Conservation (phyloP, 352 stramenopile species). For the Phytophthora fragariae region DNA sequence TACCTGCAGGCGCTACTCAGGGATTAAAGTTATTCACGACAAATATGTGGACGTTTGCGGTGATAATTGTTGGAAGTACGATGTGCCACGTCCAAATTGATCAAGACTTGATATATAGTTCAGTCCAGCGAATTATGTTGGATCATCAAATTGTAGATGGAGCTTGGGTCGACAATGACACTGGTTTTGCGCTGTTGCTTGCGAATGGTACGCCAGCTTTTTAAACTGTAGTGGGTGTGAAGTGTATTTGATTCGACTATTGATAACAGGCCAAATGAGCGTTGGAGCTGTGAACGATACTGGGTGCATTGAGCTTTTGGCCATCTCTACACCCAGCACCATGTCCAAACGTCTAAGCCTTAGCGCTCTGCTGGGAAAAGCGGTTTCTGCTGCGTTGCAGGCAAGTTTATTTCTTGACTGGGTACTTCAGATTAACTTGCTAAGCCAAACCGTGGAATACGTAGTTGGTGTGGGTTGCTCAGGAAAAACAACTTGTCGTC, state of each 20-base stretch:
- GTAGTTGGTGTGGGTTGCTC: conserved; percentile 32
- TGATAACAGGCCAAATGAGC: conserved; percentile 38
- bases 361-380: conserved; percentile 29
- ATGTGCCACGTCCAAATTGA: conserved; percentile 24
- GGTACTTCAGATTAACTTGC: not conserved
- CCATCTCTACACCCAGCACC: conserved; percentile 26
- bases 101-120: conserved; percentile 13
- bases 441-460: not conserved
- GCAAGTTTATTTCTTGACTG: conserved; percentile 15
- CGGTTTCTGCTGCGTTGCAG: conserved; percentile 18
- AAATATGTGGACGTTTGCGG: conserved; percentile 22
- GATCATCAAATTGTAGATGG: conserved; percentile 23
- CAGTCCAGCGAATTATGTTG: conserved; percentile 18
- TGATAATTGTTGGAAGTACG: conserved; percentile 3
- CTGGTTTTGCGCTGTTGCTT: conserved; percentile 41
- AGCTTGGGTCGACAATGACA: conserved; percentile 24
- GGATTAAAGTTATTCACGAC: conserved; percentile 18
- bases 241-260: conserved; percentile 6
- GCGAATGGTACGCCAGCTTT: conserved; percentile 28
- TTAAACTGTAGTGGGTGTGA: not conserved
- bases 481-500: conserved; percentile 26
- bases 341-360: conserved; percentile 33
- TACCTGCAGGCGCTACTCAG: not conserved
- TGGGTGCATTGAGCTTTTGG: conserved; percentile 13
- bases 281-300: conserved; percentile 8